These are phyloP conservation scores for Trichoderma koningiopsis DNA, from an alignment of 2,329 filamentous ascomycete species.

Conservation along the genomic window DNA sequence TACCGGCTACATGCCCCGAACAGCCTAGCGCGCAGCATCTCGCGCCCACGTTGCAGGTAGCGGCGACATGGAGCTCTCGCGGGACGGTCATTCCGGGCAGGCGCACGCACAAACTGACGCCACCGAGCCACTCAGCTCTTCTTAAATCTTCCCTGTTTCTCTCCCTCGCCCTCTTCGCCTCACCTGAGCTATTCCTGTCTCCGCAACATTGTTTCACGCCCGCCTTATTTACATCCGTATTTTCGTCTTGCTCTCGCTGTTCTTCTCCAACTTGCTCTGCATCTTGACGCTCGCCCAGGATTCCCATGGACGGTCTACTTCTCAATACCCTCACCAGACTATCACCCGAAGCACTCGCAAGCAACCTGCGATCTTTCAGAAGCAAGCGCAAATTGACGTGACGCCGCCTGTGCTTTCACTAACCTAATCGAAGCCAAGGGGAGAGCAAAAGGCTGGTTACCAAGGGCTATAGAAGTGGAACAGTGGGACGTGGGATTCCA, in stretches of 20 bases:
- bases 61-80: constrained; percentile 12
- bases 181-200: neutral
- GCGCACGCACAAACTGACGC: constrained; percentile 16
- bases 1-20: constrained; percentile 18
- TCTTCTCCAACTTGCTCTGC: neutral
- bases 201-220: neutral
- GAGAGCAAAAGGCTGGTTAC: neutral
- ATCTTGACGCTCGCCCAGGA: neutral
- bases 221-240: neutral
- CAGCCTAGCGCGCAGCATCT: constrained; percentile 7
- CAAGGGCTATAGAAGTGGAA: neutral
- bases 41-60: neutral
- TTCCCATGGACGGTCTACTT: constrained; percentile 28
- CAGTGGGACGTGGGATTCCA: neutral
- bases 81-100: constrained; percentile 17
- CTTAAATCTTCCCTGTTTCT: constrained; percentile 15
- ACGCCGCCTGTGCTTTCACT: constrained; percentile 9
- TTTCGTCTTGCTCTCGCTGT: neutral
- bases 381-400: constrained; percentile 24
- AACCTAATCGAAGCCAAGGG: neutral
- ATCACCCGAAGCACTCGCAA: constrained; percentile 8
- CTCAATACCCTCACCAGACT: neutral
- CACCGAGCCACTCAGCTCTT: constrained; percentile 19
- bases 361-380: constrained; percentile 7
- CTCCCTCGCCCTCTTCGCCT: constrained; percentile 1